Base-by-base conservation (phyloP, 345 rosid genomes). In the Brassica juncea region DNA sequence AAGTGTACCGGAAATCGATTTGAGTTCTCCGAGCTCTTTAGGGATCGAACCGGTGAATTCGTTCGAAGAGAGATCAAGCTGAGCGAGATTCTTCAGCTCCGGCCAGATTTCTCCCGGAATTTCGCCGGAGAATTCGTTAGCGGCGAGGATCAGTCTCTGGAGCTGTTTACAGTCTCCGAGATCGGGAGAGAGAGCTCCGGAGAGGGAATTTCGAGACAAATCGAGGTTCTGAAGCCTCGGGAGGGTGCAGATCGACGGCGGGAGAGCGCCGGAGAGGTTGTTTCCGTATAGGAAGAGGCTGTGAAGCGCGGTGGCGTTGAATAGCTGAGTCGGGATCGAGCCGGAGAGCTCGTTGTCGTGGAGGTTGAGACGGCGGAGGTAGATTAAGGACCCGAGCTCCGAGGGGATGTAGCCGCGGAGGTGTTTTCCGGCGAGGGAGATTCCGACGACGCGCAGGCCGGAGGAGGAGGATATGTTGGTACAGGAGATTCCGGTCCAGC, bases 381-480 rank as follows among this genome's bases (percentile, higher is more conserved):
- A 91, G 9, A 85, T 19, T 4, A 96, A 81, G 0, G 86, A 88
- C 0, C 99, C 98, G 0, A 96, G 90, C 90, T 96, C 99, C 1
- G 98, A 93, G 1, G 99, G 99, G 31, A 93, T 90, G 25, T 96
- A 93, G 1, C 99, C 98, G 3, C 89, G 89, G 68, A 96, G 92
- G 65, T 69, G 76, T 80, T 88, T 87, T 0, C 88, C 97, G 76
- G 99, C 62, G 61, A 92, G 57, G 3, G 94, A 78, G 72, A 96
- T 83, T 14, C 94, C 94, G 23, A 93, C 94, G 65, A 96, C 98
- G 31, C 97, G 92, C 0, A 90, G 86, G 77, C 72, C 87, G 0
- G 93, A 70, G 67, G 68, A 73, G 4, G 83, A 92, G 23, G 98
- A 66, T 68, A 89, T 71, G 84, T 91, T 91, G 86, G 78, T 87